Base-by-base conservation (phyloP, 1,139 yeast species). In the Pichia sp. region DNA sequence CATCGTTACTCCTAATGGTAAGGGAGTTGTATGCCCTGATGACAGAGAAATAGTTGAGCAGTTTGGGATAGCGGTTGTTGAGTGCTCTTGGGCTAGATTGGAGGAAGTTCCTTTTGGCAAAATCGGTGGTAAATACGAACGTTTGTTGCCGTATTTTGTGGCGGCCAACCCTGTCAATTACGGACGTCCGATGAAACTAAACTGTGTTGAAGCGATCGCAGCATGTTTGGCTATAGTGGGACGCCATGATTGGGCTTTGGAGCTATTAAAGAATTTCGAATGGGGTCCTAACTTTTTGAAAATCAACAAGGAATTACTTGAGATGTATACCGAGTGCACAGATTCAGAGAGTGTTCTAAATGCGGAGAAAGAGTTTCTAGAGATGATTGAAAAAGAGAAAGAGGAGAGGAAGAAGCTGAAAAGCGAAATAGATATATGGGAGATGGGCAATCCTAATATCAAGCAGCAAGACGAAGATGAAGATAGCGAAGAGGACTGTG, bases 101-200 rank as follows among this genome's bases (percentile, higher is more conserved):
- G 96, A 90, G 55, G 99, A 93, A 68, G 84, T 93, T n/a, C 99
- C 99, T 1, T 93, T 93, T 70, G 75, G 78, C 59, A 89, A 87
- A 66, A 92, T 93, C 57, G 98, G 99, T 3, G 99, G 99, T 3
- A 84, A 81, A 59, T 79, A 90, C 65, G 97, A 93, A 66, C 75
- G 99, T 52, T 74, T 93, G 26, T 73, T 93, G 57, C 99, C 99
- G 0, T 93, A 92, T 65, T 74, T 93, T 56, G 95, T 93, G 4
- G 99, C 99, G 2, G 97, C 98, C 0, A 93, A 93, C 67, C 95
- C 97, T 19, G 98, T 95, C 10, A 93, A 93, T 69, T 95, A 95
- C 65, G 99, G 99, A 2, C 80, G 89, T 63, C 98, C 99, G 0
- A 92, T 98, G 99, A 81, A 85, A 64, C 74, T 93, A 56, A 93